These are phyloP conservation scores for Fusarium odoratissimum DNA, from an alignment of 2,329 filamentous ascomycete genomes.

Conservation along the genomic window DNA sequence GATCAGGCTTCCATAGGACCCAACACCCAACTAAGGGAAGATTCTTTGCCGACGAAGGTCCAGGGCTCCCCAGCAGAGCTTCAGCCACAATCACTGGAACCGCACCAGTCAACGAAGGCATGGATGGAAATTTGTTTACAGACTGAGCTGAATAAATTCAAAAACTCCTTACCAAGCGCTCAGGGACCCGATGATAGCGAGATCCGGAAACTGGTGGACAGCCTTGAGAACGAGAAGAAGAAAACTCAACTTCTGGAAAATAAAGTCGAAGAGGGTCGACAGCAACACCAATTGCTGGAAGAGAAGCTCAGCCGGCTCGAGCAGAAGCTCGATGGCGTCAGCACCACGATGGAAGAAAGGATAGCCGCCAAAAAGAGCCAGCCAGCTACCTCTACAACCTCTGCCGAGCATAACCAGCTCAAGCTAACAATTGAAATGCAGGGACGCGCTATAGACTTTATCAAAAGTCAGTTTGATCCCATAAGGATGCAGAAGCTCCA, in stretches of 20 bases:
- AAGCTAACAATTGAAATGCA: conserved; percentile 12
- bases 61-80: not conserved
- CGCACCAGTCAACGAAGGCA: conserved; percentile 6
- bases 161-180: not conserved
- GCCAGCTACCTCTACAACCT: not conserved
- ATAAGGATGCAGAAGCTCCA: conserved; percentile 4
- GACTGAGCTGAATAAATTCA: conserved; percentile 31
- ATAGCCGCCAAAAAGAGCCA: not conserved
- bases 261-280: conserved; percentile 3
- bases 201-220: conserved; percentile 17
- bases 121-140: conserved; percentile 14
- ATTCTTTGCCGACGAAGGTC: not conserved
- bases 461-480: conserved; percentile 7
- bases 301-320: conserved; percentile 40
- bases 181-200: conserved; percentile 2
- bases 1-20: not conserved
- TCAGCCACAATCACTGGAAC: conserved; percentile 9
- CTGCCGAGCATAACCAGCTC: not conserved
- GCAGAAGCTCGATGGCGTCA: conserved; percentile 38
- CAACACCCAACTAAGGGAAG: not conserved
- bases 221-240: conserved; percentile 26
- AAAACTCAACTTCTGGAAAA: conserved; percentile 26
- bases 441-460: not conserved
- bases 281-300: conserved; percentile 25
- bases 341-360: not conserved